Base-by-base conservation (phyloP, 176 grass and related monocot genomes). In the Eragrostis nindensis region DNA sequence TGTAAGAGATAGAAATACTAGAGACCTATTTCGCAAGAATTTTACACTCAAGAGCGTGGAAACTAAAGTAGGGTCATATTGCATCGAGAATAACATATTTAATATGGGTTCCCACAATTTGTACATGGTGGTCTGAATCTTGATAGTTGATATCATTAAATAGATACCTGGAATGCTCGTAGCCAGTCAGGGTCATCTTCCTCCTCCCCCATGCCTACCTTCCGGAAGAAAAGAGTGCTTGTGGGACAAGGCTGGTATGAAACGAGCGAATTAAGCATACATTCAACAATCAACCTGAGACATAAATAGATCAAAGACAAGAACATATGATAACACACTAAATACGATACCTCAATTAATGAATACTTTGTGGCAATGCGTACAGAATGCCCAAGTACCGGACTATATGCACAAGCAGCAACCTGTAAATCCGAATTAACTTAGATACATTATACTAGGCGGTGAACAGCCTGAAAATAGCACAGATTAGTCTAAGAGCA, bases 131-230 rank as follows among this genome's bases (percentile, higher is more conserved):
- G 2, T 25, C 14, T 10, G 25, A 71, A 46, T 47, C 45, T 30
- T 11, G 69, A 17, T 19, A n/a, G n/a, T 16, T 73, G 17, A 39
- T 36, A n/a, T n/a, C n/a, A n/a, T n/a, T 38, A 70, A 71, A 41
- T 70, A n/a, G 36, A 43, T 83, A 89, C 87, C 77, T 89, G 57
- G 59, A 89, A 89, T 2, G 77, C 87, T 25, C 29, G 49, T 14
- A 89, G 87, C 87, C 87, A 85, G 47, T 82, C 82, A 16, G 82
- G 87, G 14, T 81, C 82, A 0, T 80, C 87, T 0, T 89, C 87
- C 22, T 82, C 77, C 47, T 85, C 82, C 21, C 56, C 72, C 82
- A 89, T 89, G n/a, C n/a, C 60, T 49, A 1, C 82, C 59, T 1
- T 44, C 45, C 44, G 1, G 50, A 32, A 22, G 13, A 27, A 22